These are phyloP conservation scores for Kurtzmaniella quercitrusa DNA, from an alignment of 1,139 yeast genomes.

Conservation along the genomic window DNA sequence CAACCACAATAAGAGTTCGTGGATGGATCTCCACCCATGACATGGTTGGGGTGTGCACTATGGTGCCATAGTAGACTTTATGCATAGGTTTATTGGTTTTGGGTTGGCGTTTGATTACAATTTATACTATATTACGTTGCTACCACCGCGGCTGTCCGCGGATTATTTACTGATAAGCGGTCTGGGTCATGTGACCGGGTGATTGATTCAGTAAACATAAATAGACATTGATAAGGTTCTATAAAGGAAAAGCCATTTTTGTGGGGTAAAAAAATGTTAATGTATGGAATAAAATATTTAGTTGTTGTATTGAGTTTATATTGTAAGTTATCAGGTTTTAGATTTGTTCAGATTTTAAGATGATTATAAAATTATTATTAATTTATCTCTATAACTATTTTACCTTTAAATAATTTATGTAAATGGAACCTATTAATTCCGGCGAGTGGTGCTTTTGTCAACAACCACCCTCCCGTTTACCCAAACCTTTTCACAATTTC, in stretches of 20 bases:
- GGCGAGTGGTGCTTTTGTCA: too few relatives aligned
- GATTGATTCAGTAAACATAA: too few relatives aligned
- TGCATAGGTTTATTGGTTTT: conserved; percentile 1
- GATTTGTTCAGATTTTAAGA: too few relatives aligned
- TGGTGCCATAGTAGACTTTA: conserved; percentile 25
- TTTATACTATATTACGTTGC: background rate
- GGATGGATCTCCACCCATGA: conserved; percentile 24
- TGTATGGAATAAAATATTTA: too few relatives aligned
- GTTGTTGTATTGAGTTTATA: too few relatives aligned
- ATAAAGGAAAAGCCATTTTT: too few relatives aligned
- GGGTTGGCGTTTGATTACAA: background rate
- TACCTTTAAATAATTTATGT: too few relatives aligned
- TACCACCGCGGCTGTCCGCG: background rate
- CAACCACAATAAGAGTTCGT: conserved; percentile 33
- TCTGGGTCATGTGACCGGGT: background rate
- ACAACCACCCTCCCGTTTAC: conserved; percentile 71
- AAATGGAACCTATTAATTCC: too few relatives aligned
- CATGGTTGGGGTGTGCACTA: conserved; percentile 32
- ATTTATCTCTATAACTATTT: too few relatives aligned
- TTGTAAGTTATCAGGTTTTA: too few relatives aligned
- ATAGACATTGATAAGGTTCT: too few relatives aligned
- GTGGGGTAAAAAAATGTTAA: background rate
- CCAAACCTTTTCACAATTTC: conserved; percentile 80
- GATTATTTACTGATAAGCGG: background rate
- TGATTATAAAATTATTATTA: too few relatives aligned